phyloP scores from a whole-genome alignment of 495 filamentous ascomycete genomes.

The Choiromyces venosus region DNA sequence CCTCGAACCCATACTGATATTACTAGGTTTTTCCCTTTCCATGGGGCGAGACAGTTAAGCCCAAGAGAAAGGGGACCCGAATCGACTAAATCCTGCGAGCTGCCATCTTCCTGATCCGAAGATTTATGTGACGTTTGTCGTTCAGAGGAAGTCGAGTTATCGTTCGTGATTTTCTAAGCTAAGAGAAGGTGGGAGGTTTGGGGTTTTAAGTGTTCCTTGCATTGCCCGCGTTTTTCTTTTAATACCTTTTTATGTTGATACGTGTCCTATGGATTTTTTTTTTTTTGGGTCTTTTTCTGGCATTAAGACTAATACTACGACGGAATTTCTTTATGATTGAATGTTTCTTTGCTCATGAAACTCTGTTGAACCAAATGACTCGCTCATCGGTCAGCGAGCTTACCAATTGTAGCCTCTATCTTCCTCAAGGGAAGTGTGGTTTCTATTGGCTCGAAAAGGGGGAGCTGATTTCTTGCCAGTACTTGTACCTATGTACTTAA shows the following conservation, averaged over 20 bases:
- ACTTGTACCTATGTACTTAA: no score
- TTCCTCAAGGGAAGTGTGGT: neutral
- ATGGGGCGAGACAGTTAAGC: conserved; percentile 79
- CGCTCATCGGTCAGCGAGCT: neutral
- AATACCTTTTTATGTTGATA: neutral
- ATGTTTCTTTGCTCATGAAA: neutral
- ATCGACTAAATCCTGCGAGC: conserved; percentile 14
- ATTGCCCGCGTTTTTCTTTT: neutral
- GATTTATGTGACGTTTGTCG: neutral
- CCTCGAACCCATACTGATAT: conserved; percentile 14
- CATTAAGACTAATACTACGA: neutral
- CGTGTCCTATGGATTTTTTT: neutral
- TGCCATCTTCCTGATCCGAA: neutral
- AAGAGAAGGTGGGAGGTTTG: neutral
- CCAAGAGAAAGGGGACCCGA: conserved; percentile 29
- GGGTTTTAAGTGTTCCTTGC: neutral
- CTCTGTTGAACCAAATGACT: neutral
- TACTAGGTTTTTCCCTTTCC: conserved; percentile 78
- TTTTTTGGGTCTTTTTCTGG: no score
- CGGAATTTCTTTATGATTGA: neutral
- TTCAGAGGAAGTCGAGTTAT: neutral
- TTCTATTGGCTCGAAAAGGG: neutral
- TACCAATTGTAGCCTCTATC: neutral
- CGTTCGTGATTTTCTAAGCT: neutral
- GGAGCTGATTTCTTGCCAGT: neutral